Conservation (phyloP, 2,329 filamentous ascomycete genomes). For the Trichoderma simmonsii region DNA sequence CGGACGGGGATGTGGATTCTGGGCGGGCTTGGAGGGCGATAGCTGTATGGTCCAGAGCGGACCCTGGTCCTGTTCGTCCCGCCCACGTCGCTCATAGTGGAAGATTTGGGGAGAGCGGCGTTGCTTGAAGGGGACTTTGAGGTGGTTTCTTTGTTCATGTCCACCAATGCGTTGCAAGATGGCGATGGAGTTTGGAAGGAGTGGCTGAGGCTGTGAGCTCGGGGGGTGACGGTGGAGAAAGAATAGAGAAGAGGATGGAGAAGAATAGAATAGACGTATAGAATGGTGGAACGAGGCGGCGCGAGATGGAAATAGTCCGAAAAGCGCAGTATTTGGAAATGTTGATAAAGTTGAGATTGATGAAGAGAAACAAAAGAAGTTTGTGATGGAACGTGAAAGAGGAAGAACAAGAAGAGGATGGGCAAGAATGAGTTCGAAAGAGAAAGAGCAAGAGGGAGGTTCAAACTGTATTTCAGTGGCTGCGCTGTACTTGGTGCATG, state of each 20-base stretch:
- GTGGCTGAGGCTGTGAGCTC: not conserved
- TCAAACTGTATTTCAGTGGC: not conserved
- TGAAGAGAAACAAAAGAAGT: not conserved
- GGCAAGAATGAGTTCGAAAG: not conserved
- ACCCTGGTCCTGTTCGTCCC: constrained; percentile 16
- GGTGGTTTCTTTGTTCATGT: not conserved
- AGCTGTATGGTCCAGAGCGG: constrained; percentile 36
- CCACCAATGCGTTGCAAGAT: not conserved
- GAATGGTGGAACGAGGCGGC: not conserved
- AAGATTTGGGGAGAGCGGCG: not conserved
- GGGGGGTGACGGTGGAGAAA: not conserved
- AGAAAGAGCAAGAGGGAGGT: not conserved
- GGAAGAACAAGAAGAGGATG: not conserved
- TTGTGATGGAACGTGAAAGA: not conserved
- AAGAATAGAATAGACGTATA: not conserved
- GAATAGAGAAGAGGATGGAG: not conserved
- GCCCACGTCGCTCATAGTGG: not conserved
- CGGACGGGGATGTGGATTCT: constrained; percentile 38
- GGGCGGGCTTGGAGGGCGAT: constrained; percentile 42
- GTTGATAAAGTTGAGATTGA: not conserved
- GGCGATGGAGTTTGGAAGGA: not conserved
- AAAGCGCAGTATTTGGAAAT: not conserved
- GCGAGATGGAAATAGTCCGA: not conserved
- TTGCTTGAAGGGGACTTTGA: not conserved
- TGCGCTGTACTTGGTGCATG: not conserved